Evolutionary conservation across 169 alveolate genomes (phyloP).

Genomic region (Cryptosporidium felis): DNA sequence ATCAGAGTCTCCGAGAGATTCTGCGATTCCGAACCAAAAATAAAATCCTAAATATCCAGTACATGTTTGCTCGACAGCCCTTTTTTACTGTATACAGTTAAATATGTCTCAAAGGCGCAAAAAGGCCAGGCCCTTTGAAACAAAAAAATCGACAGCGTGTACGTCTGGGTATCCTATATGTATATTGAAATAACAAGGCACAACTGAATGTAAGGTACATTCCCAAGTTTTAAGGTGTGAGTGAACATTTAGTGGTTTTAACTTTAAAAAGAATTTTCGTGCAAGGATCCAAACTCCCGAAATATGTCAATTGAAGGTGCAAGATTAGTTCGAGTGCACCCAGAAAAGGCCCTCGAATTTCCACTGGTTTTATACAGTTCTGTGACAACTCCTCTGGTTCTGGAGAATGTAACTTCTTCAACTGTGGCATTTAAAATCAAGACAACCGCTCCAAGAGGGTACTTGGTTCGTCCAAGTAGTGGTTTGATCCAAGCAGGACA

Average conservation of each 20-base stretch:
- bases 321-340: slow-evolving; percentile 81
- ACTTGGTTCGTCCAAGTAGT: slow-evolving; percentile 85
- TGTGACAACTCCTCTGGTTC: slow-evolving; percentile 80
- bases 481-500: slow-evolving; percentile 85
- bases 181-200: no score
- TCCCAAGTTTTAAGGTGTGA: slow-evolving; percentile 30
- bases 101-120: slow-evolving; percentile 68
- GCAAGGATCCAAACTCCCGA: not conserved
- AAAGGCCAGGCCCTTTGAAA: not conserved
- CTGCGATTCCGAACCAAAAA: no score
- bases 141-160: slow-evolving; percentile 71
- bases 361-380: slow-evolving; percentile 87
- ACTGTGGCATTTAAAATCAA: slow-evolving; percentile 86
- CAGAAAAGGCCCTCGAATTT: slow-evolving; percentile 85
- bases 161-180: slow-evolving; percentile 73
- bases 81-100: slow-evolving; percentile 34
- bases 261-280: not conserved
- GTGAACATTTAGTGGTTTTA: slow-evolving; percentile 1
- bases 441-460: slow-evolving; percentile 88
- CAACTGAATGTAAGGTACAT: not conserved
- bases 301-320: slow-evolving; percentile 49
- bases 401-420: slow-evolving; percentile 82
- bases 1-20: no score
- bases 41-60: not conserved
- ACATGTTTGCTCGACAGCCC: slow-evolving; percentile 9